Conservation (phyloP, 306 rosid species). For the Dalbergia oliveri region DNA sequence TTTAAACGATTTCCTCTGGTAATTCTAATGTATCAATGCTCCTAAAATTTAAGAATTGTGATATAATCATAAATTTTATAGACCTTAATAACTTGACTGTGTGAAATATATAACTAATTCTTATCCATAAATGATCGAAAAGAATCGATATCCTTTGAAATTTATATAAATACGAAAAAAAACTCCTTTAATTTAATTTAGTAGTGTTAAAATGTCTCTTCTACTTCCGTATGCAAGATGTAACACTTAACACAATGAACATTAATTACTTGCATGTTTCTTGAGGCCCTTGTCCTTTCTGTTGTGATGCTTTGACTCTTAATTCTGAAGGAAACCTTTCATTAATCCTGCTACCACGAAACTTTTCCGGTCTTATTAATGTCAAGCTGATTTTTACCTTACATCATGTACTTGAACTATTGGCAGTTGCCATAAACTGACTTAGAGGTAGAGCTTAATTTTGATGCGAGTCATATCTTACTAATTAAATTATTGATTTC, state of each 20-base stretch:
- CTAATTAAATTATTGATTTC: not conserved
- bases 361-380: conserved; percentile 3
- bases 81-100: no score
- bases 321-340: conserved; percentile 52
- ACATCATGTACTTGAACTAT: conserved; percentile 29
- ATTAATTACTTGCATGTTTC: conserved; percentile 27
- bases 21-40: no score
- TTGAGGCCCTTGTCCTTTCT: conserved; percentile 43
- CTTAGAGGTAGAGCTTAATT: conserved; percentile 18
- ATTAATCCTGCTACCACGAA: conserved; percentile 2
- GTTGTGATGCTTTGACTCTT: conserved; percentile 56
- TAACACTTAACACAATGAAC: not conserved
- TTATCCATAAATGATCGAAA: no score
- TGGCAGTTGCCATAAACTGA: conserved; percentile 25
- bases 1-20: not conserved
- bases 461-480: conserved; percentile 19
- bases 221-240: conserved; percentile 30
- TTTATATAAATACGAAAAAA: no score
- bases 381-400: conserved; percentile 12
- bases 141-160: no score
- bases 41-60: no score
- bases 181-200: not conserved
- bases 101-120: no score
- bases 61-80: no score
- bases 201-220: conserved; percentile 6